Evolutionary conservation across 1,139 yeast genomes (phyloP).

Genomic region (Nakaseomyces glabratus): DNA sequence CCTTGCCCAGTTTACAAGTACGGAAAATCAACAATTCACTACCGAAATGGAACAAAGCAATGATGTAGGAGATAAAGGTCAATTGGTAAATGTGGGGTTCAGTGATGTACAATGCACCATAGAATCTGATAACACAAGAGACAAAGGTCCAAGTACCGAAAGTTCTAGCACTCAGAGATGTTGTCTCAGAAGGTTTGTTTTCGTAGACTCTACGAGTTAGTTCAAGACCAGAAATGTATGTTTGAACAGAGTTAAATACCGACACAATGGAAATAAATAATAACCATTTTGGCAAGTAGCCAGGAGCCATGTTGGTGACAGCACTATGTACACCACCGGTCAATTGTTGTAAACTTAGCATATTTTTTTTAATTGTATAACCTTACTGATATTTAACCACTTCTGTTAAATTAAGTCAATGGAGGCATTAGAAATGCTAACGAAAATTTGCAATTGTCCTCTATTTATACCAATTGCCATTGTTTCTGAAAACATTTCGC

Average conservation of each 20-base stretch:
- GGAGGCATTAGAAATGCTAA: too few relatives aligned
- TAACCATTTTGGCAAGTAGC: conserved; percentile 58
- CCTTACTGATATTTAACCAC: too few relatives aligned
- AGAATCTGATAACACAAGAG: conserved; percentile 73
- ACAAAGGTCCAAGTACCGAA: conserved; percentile 97
- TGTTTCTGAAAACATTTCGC: too few relatives aligned
- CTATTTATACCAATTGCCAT: too few relatives aligned
- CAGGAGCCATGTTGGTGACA: conserved; percentile 26
- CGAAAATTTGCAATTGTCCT: too few relatives aligned
- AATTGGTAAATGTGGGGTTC: conserved; percentile 67
- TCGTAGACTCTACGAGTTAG: conserved; percentile 77
- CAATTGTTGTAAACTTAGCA: conserved; percentile 23
- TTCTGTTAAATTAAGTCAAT: too few relatives aligned
- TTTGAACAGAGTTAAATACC: conserved; percentile 79
- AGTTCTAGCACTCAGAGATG: conserved; percentile 80
- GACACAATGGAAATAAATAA: conserved; percentile 79
- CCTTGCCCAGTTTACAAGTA: conserved; percentile 79
- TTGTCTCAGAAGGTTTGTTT: conserved; percentile 54
- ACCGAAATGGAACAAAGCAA: conserved; percentile 78
- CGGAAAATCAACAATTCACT: conserved; percentile 73
- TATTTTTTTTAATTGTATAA: too few relatives aligned
- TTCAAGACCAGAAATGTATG: conserved; percentile 65
- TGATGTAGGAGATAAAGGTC: conserved; percentile 70
- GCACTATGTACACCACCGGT: conserved; percentile 18
- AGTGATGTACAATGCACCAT: conserved; percentile 71